phyloP scores from a whole-genome alignment of 2,329 filamentous ascomycete genomes.

The Fusarium neocosmosporiellum region DNA sequence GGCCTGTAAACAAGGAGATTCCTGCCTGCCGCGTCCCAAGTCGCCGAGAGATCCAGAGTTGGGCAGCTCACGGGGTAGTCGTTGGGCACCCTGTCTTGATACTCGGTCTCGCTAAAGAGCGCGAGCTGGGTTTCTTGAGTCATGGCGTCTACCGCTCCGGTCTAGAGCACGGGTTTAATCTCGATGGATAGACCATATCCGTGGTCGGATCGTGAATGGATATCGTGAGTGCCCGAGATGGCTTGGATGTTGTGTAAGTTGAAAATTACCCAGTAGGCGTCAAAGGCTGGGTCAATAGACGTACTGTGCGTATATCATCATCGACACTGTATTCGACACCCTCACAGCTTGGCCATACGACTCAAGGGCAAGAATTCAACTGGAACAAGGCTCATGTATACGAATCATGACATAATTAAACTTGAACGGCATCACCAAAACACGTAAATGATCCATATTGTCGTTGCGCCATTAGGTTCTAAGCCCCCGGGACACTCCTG shows the following conservation, averaged over 20 bases:
- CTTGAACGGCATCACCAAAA: constrained; percentile 12
- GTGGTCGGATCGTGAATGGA: not conserved
- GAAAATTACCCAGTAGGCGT: not conserved
- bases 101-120: constrained; percentile 67
- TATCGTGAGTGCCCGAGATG: not conserved
- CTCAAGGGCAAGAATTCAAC: not conserved
- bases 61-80: constrained; percentile 80
- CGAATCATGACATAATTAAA: not conserved
- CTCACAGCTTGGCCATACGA: not conserved
- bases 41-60: constrained; percentile 83
- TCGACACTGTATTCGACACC: not conserved
- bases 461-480: constrained; percentile 47
- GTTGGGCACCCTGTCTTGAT: constrained; percentile 65
- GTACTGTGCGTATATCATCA: constrained; percentile 4
- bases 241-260: constrained; percentile 22
- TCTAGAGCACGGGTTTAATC: not conserved
- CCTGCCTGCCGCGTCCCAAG: constrained; percentile 73
- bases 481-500: constrained; percentile 40
- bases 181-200: constrained; percentile 1
- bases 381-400: not conserved
- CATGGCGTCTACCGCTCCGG: constrained; percentile 37
- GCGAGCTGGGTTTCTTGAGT: constrained; percentile 50
- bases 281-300: not conserved
- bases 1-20: constrained; percentile 82
- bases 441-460: constrained; percentile 38